Base-by-base conservation (phyloP, 352 stramenopile genomes). In the Albugo laibachii region DNA sequence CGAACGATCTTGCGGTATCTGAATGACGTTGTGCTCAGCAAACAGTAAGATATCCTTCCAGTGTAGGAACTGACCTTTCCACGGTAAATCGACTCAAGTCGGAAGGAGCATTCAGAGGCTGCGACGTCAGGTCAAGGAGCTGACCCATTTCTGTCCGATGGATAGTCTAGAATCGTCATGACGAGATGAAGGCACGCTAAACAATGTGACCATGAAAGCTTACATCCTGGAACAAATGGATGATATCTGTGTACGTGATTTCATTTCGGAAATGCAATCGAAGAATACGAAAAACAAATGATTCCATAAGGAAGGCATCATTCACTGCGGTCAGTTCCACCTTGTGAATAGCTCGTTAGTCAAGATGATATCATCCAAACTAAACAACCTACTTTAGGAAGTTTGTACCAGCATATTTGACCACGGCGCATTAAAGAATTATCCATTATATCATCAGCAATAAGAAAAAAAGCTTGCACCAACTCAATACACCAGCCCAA, bases 361-460 rank as follows among this genome's bases (percentile, higher is more conserved):
- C 40, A 42, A 68, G 54, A 44, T 64, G 13, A 50, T 34, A 39
- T 62, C 50, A 52, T 49, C 24, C 59, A 46, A 21, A 41, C 39
- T 38, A 52, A 51, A 15, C 47, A 19, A 13, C 45, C 36, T 16
- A 68, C 59, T 36, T 87, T 62, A 1, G 76, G 55, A 27, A 83
- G 74, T 49, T 91, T 83, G 66, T 96, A 99, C 95, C 95, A 99
- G 72, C 95, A 99, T 43, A 93, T 88, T 57, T 97, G 73, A 16
- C 95, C 94, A 37, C 95, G 89, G 43, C 95, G 86, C 39, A 85
- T 96, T 40, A 94, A 69, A 20, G 80, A 97, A 5, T 81, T 80
- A 66, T 99, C 95, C 95, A 99, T 99, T 52, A 99, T 89, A 66
- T 99, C 95, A 63, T 99, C 95, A 0, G 93, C 93, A 3, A 99